A percentile compares a stretch with the other conserved stretches of the same genome.
Conservation (phyloP, 78 protist genomes). For the Dictyostelium citrinum region DNA sequence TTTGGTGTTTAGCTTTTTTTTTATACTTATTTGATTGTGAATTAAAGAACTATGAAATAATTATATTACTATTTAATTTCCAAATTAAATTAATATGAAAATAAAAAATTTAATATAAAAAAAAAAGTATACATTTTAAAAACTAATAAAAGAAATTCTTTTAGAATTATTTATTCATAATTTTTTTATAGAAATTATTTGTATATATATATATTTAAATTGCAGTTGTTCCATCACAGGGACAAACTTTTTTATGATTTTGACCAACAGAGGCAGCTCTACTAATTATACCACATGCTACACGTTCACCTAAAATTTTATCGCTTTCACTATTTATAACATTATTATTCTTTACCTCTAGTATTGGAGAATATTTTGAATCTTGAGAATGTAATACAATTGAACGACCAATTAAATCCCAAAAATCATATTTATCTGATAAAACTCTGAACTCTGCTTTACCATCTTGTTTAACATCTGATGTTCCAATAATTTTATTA, state of each 20-base stretch:
- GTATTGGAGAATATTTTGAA: not conserved
- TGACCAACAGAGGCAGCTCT: conserved; percentile 67
- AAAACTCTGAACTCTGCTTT: conserved; percentile 41
- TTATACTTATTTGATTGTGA: no score
- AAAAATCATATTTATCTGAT: conserved; percentile 39
- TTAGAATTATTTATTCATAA: no score
- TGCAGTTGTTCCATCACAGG: conserved; percentile 41
- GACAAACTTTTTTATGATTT: conserved; percentile 62
- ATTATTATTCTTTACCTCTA: not conserved
- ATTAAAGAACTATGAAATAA: no score
- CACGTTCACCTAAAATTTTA: not conserved
- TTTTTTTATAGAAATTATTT: no score
- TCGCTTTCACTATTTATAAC: not conserved
- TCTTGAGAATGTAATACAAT: conserved; percentile 50
- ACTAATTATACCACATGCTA: conserved; percentile 69
- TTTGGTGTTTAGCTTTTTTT: no score
- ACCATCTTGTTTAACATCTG: conserved; percentile 28
- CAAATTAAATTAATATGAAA: no score
- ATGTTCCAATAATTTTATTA: not conserved
- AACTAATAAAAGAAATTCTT: no score
- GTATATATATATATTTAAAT: not conserved
- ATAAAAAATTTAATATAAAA: no score
- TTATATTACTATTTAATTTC: no score
- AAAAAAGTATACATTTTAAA: no score
- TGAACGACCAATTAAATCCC: conserved; percentile 63